Evolutionary conservation across 1,284 basidiomycete species (phyloP).

Genomic region (Ceratobasidium sp.): DNA sequence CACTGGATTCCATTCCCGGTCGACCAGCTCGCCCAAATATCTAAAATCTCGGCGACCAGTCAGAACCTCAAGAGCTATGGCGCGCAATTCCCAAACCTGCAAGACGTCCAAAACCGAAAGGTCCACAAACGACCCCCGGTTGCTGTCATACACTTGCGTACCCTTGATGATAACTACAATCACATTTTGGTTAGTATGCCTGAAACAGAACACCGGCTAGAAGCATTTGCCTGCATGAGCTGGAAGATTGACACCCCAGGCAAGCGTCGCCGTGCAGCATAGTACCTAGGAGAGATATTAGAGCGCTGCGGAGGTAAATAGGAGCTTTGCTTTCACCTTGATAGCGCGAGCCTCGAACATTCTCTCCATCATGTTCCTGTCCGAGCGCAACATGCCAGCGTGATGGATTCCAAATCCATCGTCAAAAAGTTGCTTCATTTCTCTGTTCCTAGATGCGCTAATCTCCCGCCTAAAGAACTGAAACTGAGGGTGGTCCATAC

Average conservation of each 20-base stretch:
- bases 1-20: conserved; percentile 94
- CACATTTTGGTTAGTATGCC: background rate
- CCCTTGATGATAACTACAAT: conserved; percentile 93
- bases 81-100: conserved; percentile 61
- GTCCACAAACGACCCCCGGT: conserved; percentile 90
- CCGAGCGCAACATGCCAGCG: conserved; percentile 96
- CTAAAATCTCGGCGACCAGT: background rate
- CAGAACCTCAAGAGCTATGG: background rate
- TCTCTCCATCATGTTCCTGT: conserved; percentile 95
- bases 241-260: conserved; percentile 99
- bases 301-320: background rate
- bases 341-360: conserved; percentile 94
- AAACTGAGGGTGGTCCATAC: conserved; percentile 82
- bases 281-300: conserved; percentile 74
- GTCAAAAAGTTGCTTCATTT: conserved; percentile 96
- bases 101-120: conserved; percentile 96
- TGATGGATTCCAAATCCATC: conserved; percentile 98
- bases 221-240: conserved; percentile 87
- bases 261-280: conserved; percentile 97
- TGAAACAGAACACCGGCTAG: background rate
- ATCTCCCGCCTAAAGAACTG: conserved; percentile 83
- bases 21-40: conserved; percentile 98
- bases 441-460: conserved; percentile 87
- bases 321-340: conserved; percentile 70
- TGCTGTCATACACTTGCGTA: conserved; percentile 94